phyloP scores from a whole-genome alignment of 2,329 filamentous ascomycete genomes.

The Chrysoporthe puriensis region DNA sequence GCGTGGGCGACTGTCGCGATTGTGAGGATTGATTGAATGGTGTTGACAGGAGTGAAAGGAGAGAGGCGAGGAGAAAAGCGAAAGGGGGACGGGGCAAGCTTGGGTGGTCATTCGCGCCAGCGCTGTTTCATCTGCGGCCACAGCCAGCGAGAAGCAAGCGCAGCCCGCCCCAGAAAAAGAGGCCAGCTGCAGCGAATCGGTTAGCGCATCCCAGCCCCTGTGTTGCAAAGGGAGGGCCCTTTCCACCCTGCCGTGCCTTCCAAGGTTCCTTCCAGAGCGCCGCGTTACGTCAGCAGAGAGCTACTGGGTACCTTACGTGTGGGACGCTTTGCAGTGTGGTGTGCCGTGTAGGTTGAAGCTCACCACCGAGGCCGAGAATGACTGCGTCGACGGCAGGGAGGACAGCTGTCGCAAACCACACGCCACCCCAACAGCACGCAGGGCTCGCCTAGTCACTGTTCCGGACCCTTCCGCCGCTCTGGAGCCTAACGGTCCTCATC shows the following conservation, averaged over 20 bases:
- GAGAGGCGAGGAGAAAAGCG: constrained; percentile 9
- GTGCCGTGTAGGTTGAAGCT: constrained; percentile 16
- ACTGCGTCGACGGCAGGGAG: constrained; percentile 8
- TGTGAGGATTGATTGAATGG: constrained; percentile 1
- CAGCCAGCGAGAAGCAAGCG: neutral
- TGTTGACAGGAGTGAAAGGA: constrained; percentile 8
- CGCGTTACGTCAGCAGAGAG: constrained; percentile 17
- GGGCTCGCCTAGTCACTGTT: neutral
- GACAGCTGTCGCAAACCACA: constrained; percentile 19
- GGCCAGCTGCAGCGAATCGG: constrained; percentile 3
- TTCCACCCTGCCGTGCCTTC: neutral
- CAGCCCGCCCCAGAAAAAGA: neutral
- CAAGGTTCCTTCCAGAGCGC: neutral
- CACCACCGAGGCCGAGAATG: constrained; percentile 13
- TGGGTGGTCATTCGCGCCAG: constrained; percentile 9
- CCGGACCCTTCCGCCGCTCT: neutral
- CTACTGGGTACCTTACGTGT: neutral
- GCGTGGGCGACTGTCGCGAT: constrained; percentile 5
- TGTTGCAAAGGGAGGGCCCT: neutral
- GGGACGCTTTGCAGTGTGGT: constrained; percentile 1
- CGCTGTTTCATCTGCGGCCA: constrained; percentile 11
- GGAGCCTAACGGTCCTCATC: neutral
- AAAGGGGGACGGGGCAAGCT: constrained; percentile 13
- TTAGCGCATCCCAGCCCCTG: neutral
- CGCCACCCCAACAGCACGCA: neutral